phyloP scores from a whole-genome alignment of 2,329 filamentous ascomycete genomes.

The Septoria petroselini region DNA sequence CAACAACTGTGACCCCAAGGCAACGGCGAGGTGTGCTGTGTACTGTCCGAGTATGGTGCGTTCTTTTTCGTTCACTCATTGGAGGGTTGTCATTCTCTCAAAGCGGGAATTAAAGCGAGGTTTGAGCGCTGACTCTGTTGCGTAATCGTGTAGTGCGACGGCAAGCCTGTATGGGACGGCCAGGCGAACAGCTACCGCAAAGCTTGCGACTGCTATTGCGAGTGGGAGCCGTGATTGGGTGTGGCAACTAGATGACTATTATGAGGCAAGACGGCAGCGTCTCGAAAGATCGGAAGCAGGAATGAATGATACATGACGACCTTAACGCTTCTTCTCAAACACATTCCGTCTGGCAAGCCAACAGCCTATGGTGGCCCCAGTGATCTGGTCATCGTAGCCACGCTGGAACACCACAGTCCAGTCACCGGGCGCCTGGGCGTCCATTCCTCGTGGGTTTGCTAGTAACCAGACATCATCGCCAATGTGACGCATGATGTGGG shows the following conservation, averaged over 20 bases:
- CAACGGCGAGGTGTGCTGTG: background rate
- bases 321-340: constrained; percentile 21
- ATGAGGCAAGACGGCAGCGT: too few relatives aligned
- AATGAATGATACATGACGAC: too few relatives aligned
- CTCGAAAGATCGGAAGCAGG: too few relatives aligned
- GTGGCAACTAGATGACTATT: too few relatives aligned
- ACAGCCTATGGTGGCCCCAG: constrained; percentile 40
- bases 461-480: constrained; percentile 44
- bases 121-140: background rate
- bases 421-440: constrained; percentile 44
- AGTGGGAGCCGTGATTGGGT: too few relatives aligned
- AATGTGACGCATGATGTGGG: constrained; percentile 40
- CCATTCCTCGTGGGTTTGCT: constrained; percentile 42
- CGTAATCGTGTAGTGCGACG: background rate
- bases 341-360: constrained; percentile 41
- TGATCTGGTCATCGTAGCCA: constrained; percentile 21
- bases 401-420: constrained; percentile 44
- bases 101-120: background rate
- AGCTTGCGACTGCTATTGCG: background rate
- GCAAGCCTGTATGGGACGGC: background rate
- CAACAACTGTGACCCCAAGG: constrained; percentile 2
- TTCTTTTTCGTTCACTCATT: too few relatives aligned
- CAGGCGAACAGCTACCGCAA: background rate
- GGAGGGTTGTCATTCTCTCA: too few relatives aligned
- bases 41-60: constrained; percentile 4